Percentiles rank a stretch among this genome's conserved stretches.
Conservation (phyloP, 2,329 filamentous ascomycete genomes). For the Mycocentrospora acerina region DNA sequence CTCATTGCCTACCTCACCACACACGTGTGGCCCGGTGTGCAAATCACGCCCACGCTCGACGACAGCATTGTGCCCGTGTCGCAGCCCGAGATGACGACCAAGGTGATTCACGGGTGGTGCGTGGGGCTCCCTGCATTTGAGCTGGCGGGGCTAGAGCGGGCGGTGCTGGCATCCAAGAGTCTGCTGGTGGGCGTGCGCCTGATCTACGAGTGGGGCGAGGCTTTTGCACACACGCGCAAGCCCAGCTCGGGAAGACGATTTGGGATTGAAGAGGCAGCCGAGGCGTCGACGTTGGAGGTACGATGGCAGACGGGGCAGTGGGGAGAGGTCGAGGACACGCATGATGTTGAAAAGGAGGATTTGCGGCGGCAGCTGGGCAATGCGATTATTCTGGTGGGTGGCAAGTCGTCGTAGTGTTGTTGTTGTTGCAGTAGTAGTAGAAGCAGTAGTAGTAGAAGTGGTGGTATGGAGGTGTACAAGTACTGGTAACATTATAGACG, state of each 20-base stretch:
- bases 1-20: slow-evolving; percentile 71
- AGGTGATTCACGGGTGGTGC: slow-evolving; percentile 79
- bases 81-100: slow-evolving; percentile 73
- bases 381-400: slow-evolving; percentile 73
- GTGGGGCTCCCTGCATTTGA: slow-evolving; percentile 72
- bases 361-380: slow-evolving; percentile 84
- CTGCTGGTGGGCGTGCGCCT: slow-evolving; percentile 75
- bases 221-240: slow-evolving; percentile 57
- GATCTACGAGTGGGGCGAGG: slow-evolving; percentile 84
- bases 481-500: no score
- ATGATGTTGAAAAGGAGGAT: slow-evolving; percentile 94
- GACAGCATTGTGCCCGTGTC: slow-evolving; percentile 72
- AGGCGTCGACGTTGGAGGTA: slow-evolving; percentile 79
- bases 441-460: no score
- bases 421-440: no score
- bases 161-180: slow-evolving; percentile 82
- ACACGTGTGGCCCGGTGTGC: slow-evolving; percentile 80
- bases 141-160: slow-evolving; percentile 82
- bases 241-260: slow-evolving; percentile 54
- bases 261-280: slow-evolving; percentile 79
- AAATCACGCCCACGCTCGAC: slow-evolving; percentile 79
- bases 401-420: slow-evolving; percentile 20
- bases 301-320: slow-evolving; percentile 86
- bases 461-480: no score
- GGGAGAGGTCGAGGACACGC: slow-evolving; percentile 97